Conservation (phyloP, 441 rosid genomes). For the Kokia cookei region DNA sequence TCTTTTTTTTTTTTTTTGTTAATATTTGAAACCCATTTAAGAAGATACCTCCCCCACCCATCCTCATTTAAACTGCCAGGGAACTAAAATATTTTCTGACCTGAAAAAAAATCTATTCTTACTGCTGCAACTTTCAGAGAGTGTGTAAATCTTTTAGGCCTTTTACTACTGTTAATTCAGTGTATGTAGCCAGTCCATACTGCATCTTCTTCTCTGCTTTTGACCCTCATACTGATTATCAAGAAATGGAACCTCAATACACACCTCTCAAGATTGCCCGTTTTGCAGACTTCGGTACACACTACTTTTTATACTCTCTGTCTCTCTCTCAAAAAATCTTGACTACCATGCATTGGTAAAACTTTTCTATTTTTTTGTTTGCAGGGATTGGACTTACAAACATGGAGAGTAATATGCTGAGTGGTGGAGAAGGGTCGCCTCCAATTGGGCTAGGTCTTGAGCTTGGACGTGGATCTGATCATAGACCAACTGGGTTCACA, state of each 20-base stretch:
- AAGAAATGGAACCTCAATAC: slow-evolving; percentile 9
- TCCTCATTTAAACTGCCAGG: not conserved
- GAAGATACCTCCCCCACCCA: not conserved
- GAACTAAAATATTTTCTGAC: not conserved
- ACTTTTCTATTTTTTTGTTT: not conserved
- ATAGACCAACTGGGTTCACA: not conserved
- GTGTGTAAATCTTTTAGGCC: not conserved
- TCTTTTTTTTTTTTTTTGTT: not conserved
- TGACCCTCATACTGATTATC: not conserved
- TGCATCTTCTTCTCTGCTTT: not conserved
- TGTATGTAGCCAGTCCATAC: not conserved
- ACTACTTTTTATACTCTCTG: not conserved
- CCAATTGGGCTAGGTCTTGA: slow-evolving; percentile 32
- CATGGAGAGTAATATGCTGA: slow-evolving; percentile 16
- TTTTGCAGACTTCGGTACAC: slow-evolving; percentile 12
- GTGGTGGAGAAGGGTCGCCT: slow-evolving; percentile 14
- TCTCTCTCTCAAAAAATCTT: not conserved
- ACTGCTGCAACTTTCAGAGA: not conserved
- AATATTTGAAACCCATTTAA: not conserved
- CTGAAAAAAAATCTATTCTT: not conserved
- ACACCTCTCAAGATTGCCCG: slow-evolving; percentile 23
- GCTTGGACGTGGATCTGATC: slow-evolving; percentile 26
- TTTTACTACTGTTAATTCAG: not conserved
- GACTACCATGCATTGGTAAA: not conserved
- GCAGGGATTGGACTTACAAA: slow-evolving; percentile 14